A percentile compares a stretch with the other conserved stretches of the same genome.
Evolutionary conservation across 2,329 filamentous ascomycete species (phyloP).

Genomic region (Chaetomium sp.): DNA sequence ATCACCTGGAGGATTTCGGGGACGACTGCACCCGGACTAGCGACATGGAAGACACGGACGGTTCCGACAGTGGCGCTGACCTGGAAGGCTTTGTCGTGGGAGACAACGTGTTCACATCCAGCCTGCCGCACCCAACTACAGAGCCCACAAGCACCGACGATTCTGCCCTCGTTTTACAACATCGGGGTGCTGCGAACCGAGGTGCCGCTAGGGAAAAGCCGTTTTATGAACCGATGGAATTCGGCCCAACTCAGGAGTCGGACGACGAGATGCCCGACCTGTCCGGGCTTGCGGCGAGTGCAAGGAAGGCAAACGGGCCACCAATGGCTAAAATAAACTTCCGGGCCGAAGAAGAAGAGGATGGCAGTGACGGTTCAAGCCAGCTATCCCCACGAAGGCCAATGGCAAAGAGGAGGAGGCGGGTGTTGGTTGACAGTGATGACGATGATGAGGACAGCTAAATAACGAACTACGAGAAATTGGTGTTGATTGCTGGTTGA

Average conservation of each 20-base stretch:
- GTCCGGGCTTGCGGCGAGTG: conserved; percentile 10
- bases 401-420: conserved; percentile 8
- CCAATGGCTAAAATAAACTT: neutral
- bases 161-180: neutral
- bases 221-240: conserved; percentile 34
- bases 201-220: conserved; percentile 23
- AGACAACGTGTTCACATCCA: conserved; percentile 37
- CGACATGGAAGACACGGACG: conserved; percentile 40
- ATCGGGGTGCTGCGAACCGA: neutral
- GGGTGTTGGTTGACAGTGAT: conserved; percentile 10
- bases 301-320: conserved; percentile 7
- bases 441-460: conserved; percentile 5
- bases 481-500: neutral
- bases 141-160: conserved; percentile 21
- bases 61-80: conserved; percentile 44
- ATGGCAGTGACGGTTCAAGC: conserved; percentile 4
- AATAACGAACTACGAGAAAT: neutral
- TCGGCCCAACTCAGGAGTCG: conserved; percentile 32
- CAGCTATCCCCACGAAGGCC: conserved; percentile 10
- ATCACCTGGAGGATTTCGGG: conserved; percentile 42
- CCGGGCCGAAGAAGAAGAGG: conserved; percentile 7
- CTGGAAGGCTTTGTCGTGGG: conserved; percentile 52
- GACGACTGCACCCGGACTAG: conserved; percentile 47
- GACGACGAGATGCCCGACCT: conserved; percentile 30
- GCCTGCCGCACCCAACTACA: conserved; percentile 26